A percentile compares a stretch with the other conserved stretches of the same genome.
Evolutionary conservation across 2,329 filamentous ascomycete genomes (phyloP).

Genomic region (Aspergillus phoenicis): DNA sequence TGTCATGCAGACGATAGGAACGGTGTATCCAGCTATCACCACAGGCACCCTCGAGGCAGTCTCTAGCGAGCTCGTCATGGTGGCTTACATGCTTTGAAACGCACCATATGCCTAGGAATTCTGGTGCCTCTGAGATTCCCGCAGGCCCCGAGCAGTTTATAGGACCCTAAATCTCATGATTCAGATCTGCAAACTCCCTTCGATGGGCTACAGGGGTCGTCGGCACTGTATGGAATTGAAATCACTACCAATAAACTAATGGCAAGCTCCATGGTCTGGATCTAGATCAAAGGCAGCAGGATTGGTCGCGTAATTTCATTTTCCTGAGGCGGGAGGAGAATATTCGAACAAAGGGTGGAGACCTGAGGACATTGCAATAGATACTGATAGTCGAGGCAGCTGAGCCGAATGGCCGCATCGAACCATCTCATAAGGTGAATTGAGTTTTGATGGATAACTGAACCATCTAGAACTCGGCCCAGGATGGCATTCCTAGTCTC

Average conservation of each 20-base stretch:
- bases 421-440: neutral
- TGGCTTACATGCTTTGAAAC: neutral
- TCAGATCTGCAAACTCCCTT: neutral
- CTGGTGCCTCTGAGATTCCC: too few relatives aligned
- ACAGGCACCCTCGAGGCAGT: conserved; percentile 1
- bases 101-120: neutral
- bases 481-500: neutral
- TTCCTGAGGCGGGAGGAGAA: neutral
- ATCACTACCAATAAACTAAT: neutral
- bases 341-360: neutral
- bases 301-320: neutral
- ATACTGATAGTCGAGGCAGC: neutral
- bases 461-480: neutral
- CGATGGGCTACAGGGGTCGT: neutral
- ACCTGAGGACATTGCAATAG: neutral
- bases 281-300: neutral
- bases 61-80: neutral
- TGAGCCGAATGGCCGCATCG: neutral
- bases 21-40: conserved; percentile 8
- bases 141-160: neutral
- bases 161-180: neutral
- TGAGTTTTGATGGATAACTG: neutral
- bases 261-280: neutral
- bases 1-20: conserved; percentile 1
- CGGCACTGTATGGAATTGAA: neutral